These are phyloP conservation scores for Leptographium lundbergii DNA, from an alignment of 2,329 filamentous ascomycete genomes.

Conservation along the genomic window DNA sequence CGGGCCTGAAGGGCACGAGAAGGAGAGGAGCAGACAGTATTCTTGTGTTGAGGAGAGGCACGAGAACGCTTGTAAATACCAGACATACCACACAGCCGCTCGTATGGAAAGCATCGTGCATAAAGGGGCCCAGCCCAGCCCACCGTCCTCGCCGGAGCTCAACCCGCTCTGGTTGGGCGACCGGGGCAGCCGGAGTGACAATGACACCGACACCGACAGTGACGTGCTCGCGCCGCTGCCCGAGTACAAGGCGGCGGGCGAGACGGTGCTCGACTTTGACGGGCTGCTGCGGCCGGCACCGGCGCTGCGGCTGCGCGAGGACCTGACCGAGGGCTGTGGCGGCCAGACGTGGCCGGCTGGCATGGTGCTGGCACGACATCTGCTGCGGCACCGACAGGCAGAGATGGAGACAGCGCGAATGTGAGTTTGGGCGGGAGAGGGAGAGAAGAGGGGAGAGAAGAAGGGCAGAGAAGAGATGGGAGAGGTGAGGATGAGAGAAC, in stretches of 20 bases:
- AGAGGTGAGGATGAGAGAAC: background rate
- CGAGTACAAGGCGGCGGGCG: conserved; percentile 40
- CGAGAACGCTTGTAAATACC: background rate
- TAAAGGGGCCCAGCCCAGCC: background rate
- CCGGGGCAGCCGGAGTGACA: background rate
- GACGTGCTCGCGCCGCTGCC: conserved; percentile 48
- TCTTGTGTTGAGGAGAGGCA: background rate
- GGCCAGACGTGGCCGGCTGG: conserved; percentile 93
- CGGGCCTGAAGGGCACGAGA: background rate
- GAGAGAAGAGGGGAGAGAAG: no score
- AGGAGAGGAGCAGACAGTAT: background rate
- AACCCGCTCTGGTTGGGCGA: conserved; percentile 31
- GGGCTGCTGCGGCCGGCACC: conserved; percentile 47
- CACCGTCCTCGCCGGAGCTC: conserved; percentile 34
- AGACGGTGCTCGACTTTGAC: conserved; percentile 50
- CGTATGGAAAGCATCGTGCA: background rate
- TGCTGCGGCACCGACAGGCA: conserved; percentile 61
- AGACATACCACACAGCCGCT: background rate
- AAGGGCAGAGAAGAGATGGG: no score
- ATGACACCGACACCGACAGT: conserved; percentile 11
- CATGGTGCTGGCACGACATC: conserved; percentile 74
- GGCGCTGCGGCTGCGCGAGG: conserved; percentile 68
- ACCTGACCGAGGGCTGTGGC: conserved; percentile 77
- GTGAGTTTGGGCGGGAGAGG: conserved; percentile 32
- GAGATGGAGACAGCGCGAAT: conserved; percentile 55